Evolutionary conservation across 768 basidiomycete species (phyloP).

Genomic region (Suillus paluster): DNA sequence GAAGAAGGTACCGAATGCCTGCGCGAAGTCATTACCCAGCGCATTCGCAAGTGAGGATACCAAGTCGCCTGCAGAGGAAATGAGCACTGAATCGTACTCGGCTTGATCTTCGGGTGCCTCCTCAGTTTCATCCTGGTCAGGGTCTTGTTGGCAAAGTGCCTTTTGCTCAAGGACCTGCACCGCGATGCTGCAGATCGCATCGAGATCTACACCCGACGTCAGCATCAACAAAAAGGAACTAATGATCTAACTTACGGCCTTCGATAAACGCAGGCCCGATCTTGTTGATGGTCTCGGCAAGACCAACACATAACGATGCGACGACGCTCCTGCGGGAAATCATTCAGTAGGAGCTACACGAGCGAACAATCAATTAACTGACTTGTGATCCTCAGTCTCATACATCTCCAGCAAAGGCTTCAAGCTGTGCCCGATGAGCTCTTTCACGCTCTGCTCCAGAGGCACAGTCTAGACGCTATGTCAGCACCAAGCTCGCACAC

Average conservation of each 20-base stretch:
- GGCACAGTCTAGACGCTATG: conserved; percentile 42
- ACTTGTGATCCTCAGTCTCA: conserved; percentile 97
- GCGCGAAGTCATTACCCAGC: conserved; percentile 83
- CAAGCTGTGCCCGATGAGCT: conserved; percentile 78
- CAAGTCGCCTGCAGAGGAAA: conserved; percentile 93
- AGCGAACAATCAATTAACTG: conserved; percentile 41
- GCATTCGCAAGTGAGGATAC: conserved; percentile 87
- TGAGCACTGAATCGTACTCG: conserved; percentile 95
- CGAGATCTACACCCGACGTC: conserved; percentile 54
- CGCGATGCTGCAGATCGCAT: conserved; percentile 79
- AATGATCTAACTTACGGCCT: conserved; percentile 55
- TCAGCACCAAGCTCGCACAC: conserved; percentile 12
- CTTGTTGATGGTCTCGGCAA: conserved; percentile 91
- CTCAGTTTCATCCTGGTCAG: conserved; percentile 87
- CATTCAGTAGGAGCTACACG: conserved; percentile 19
- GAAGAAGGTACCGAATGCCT: conserved; percentile 85
- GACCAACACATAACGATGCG: conserved; percentile 82
- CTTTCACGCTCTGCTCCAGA: conserved; percentile 70
- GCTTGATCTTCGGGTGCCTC: conserved; percentile 89
- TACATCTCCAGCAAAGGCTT: conserved; percentile 85
- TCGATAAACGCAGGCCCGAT: conserved; percentile 88
- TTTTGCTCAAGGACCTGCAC: conserved; percentile 91
- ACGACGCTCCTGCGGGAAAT: conserved; percentile 71
- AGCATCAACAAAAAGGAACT: conserved; percentile 9
- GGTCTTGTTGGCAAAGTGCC: conserved; percentile 95